phyloP scores from a whole-genome alignment of 257 asterid species.

The Cynanchum wilfordii region DNA sequence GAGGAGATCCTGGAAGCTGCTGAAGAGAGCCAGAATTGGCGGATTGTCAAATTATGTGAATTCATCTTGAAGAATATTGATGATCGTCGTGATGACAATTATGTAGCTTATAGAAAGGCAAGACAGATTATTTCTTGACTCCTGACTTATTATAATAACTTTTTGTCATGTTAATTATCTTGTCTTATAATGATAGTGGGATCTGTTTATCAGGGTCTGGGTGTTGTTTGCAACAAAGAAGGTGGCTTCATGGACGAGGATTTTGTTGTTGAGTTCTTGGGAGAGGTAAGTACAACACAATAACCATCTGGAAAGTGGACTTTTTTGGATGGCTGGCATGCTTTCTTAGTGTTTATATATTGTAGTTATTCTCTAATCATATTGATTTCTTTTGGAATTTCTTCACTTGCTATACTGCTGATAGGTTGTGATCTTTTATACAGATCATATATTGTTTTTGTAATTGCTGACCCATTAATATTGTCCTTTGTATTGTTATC shows the following conservation, averaged over 20 bases:
- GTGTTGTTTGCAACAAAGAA: constrained; percentile 96
- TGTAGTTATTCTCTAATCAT: neutral
- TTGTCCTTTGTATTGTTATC: neutral
- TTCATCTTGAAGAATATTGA: constrained; percentile 71
- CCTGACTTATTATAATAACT: constrained; percentile 7
- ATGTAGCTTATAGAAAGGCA: constrained; percentile 97
- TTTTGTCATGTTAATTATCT: neutral
- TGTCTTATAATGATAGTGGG: constrained; percentile 15
- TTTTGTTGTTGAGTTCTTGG: constrained; percentile 94
- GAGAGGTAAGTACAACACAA: constrained; percentile 60
- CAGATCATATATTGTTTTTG: neutral
- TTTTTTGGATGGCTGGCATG: neutral
- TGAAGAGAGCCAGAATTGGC: constrained; percentile 53
- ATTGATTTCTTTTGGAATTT: neutral
- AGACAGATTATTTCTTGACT: constrained; percentile 9
- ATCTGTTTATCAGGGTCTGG: constrained; percentile 70
- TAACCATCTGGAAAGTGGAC: neutral
- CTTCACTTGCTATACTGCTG: neutral
- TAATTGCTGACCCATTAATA: neutral
- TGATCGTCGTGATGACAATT: constrained; percentile 84
- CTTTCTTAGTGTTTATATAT: neutral
- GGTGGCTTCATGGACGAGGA: constrained; percentile 90
- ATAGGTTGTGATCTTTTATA: neutral
- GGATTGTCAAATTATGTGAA: constrained; percentile 62
- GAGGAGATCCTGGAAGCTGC: constrained; percentile 65